Evolutionary conservation across 1,284 basidiomycete genomes (phyloP).

Genomic region (Garcileccinum viscosum): DNA sequence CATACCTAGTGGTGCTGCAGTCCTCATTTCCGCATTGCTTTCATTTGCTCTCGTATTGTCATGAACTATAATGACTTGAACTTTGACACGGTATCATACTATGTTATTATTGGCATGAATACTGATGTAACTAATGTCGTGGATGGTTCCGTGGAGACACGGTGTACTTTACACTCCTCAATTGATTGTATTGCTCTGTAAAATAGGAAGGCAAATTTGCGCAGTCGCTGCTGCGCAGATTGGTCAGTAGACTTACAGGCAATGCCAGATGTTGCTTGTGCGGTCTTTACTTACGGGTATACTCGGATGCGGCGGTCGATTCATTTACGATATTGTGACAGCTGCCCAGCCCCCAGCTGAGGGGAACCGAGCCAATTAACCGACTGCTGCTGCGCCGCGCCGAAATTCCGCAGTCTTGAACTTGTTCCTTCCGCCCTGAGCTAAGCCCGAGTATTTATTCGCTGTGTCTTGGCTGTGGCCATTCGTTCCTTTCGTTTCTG

Average conservation of each 20-base stretch:
- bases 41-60: slow-evolving; percentile 17
- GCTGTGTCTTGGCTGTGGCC: neutral
- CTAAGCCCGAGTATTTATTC: slow-evolving; percentile 12
- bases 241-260: neutral
- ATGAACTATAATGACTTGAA: neutral
- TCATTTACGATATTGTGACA: no score
- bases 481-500: neutral
- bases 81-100: neutral
- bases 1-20: neutral
- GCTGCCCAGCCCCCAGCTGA: no score
- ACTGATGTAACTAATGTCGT: neutral
- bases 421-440: neutral
- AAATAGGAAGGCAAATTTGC: no score
- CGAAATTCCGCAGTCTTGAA: slow-evolving; percentile 17
- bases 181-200: neutral
- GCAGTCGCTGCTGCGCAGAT: neutral
- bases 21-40: slow-evolving; percentile 17
- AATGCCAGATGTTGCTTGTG: no score
- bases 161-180: neutral
- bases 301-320: no score
- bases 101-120: neutral
- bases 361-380: no score
- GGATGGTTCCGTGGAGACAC: neutral
- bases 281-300: no score
- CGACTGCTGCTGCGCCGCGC: neutral